A percentile compares a stretch with the other conserved stretches of the same genome.
These are phyloP conservation scores for Lasiodiplodia sp. DNA, from an alignment of 2,329 filamentous ascomycete genomes.

Conservation along the genomic window DNA sequence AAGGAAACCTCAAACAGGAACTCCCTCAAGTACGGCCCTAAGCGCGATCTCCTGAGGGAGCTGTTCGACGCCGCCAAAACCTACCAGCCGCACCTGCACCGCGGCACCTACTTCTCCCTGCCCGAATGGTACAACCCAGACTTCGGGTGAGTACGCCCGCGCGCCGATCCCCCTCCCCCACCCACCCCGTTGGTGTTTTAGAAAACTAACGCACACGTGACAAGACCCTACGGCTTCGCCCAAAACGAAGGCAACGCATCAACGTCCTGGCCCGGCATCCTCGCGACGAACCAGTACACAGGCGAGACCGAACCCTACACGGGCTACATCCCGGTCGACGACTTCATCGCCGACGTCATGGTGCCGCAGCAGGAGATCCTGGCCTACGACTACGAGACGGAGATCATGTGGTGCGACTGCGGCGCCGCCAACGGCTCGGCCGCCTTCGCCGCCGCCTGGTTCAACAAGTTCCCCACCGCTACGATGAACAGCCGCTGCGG, in stretches of 20 bases:
- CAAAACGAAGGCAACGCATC: constrained; percentile 30
- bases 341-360: constrained; percentile 53
- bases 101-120: constrained; percentile 54
- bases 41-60: constrained; percentile 52
- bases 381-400: constrained; percentile 46
- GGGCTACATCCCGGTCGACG: constrained; percentile 51
- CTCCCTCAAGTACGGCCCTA: constrained; percentile 48
- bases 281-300: constrained; percentile 55
- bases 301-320: constrained; percentile 53
- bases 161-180: constrained; percentile 26
- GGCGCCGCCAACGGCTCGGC: constrained; percentile 54
- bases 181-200: neutral
- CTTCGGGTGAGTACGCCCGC: constrained; percentile 38
- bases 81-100: constrained; percentile 54
- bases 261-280: constrained; percentile 52
- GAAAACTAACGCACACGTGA: neutral
- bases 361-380: constrained; percentile 55
- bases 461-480: constrained; percentile 59
- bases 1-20: constrained; percentile 51
- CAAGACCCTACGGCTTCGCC: constrained; percentile 45
- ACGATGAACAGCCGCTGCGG: constrained; percentile 66
- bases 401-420: constrained; percentile 59
- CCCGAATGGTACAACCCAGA: constrained; percentile 58
- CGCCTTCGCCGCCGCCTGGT: constrained; percentile 53
- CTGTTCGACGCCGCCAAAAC: constrained; percentile 53